A percentile compares a stretch with the other conserved stretches of the same genome.
Evolutionary conservation across 75 land plant species (phyloP).

Genomic region (Picea sitchensis): DNA sequence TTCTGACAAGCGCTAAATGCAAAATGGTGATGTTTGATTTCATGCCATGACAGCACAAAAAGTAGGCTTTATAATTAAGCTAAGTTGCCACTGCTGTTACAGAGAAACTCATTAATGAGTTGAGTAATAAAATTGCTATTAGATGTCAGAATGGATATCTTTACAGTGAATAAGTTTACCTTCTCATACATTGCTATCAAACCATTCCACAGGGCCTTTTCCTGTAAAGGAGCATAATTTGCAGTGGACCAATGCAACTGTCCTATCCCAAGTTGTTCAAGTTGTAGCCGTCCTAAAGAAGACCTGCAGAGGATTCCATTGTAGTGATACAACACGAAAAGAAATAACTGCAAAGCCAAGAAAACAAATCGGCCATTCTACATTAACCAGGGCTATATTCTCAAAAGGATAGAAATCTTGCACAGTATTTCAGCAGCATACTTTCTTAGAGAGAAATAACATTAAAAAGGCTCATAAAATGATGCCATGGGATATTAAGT

Average conservation of each 20-base stretch:
- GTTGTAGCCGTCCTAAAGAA: slow-evolving; percentile 71
- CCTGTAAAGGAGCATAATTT: slow-evolving; percentile 96
- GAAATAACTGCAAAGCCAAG: background rate
- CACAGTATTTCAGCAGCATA: background rate
- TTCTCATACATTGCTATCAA: slow-evolving; percentile 88
- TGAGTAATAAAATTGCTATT: background rate
- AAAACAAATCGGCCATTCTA: background rate
- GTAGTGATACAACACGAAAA: background rate
- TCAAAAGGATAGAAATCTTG: background rate
- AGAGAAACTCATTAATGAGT: slow-evolving; percentile 4
- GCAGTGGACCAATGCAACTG: slow-evolving; percentile 98
- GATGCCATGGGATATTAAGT: background rate
- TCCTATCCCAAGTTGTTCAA: slow-evolving; percentile 90
- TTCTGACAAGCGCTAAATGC: background rate
- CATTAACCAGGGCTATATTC: background rate
- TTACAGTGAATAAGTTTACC: slow-evolving; percentile 35
- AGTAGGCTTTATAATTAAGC: background rate
- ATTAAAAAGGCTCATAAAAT: background rate
- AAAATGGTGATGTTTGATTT: background rate
- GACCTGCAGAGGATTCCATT: slow-evolving; percentile 38
- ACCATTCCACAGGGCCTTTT: slow-evolving; percentile 92
- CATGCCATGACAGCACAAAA: background rate
- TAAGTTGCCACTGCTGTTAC: background rate
- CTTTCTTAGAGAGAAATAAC: background rate
- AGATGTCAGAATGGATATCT: slow-evolving; percentile 3